These are phyloP conservation scores for Epichloe amarillans DNA, from an alignment of 2,329 filamentous ascomycete species.

Conservation along the genomic window DNA sequence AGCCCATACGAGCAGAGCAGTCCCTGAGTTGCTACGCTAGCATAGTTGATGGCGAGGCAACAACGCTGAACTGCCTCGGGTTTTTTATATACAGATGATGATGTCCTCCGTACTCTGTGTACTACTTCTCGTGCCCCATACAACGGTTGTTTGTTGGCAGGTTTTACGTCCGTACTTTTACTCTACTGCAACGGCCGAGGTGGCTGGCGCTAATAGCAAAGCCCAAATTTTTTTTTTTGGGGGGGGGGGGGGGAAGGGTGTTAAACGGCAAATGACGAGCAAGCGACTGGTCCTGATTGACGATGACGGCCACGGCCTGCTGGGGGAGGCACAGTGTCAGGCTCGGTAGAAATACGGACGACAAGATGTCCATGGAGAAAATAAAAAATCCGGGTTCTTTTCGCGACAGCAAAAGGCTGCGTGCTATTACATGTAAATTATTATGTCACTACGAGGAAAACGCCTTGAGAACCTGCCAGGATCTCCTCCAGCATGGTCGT, in stretches of 20 bases:
- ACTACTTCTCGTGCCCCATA: too few relatives aligned
- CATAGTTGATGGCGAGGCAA: too few relatives aligned
- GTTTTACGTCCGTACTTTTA: too few relatives aligned
- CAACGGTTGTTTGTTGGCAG: too few relatives aligned
- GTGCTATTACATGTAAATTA: neutral
- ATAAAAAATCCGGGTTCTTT: neutral
- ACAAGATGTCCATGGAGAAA: neutral
- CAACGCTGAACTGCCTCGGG: too few relatives aligned
- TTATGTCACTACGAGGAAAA: neutral
- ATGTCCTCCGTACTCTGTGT: too few relatives aligned
- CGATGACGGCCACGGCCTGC: neutral
- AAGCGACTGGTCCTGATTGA: neutral
- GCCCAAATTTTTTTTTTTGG: neutral
- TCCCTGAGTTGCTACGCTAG: too few relatives aligned
- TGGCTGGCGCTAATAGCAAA: neutral
- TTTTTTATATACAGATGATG: too few relatives aligned
- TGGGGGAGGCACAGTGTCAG: neutral
- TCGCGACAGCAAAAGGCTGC: neutral
- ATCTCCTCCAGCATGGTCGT: neutral
- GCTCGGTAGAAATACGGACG: neutral
- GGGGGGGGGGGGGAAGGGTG: rapidly evolving
- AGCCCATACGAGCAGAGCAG: too few relatives aligned
- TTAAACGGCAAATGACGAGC: neutral
- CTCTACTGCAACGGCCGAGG: neutral
- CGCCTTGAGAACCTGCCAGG: neutral